phyloP scores from a whole-genome alignment of 2,329 filamentous ascomycete species.

The Aureobasidium mangrovei region DNA sequence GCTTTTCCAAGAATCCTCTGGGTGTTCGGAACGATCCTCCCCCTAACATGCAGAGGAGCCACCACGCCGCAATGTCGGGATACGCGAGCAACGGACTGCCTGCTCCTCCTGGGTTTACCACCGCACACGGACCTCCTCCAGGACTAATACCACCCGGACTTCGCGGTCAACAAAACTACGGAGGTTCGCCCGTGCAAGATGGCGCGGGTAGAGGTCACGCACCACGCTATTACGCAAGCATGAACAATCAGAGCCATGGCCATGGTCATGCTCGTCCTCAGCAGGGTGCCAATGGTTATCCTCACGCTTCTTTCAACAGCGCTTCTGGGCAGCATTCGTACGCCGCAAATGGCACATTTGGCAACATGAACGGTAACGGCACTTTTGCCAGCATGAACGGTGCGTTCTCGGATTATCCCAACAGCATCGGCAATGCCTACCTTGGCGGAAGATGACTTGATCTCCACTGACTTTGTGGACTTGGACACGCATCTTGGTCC shows the following conservation, averaged over 20 bases:
- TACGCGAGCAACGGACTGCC: conserved; percentile 54
- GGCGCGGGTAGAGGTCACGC: neutral
- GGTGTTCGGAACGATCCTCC: conserved; percentile 70
- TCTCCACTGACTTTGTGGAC: no score
- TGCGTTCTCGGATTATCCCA: neutral
- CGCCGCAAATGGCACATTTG: no score
- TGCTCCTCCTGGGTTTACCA: conserved; percentile 51
- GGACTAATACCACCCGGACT: conserved; percentile 58
- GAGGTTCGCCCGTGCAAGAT: neutral
- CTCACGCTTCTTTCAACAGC: neutral
- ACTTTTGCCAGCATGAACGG: conserved; percentile 5
- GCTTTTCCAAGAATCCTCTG: conserved; percentile 94
- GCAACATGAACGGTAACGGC: no score
- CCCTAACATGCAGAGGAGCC: conserved; percentile 41
- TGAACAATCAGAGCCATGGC: neutral
- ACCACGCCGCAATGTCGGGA: conserved; percentile 45
- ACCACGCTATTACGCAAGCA: neutral
- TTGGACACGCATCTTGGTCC: no score
- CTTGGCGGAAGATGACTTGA: neutral
- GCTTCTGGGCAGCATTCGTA: neutral
- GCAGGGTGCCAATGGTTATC: neutral
- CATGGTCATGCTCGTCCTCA: neutral
- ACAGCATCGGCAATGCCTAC: neutral
- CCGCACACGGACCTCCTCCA: conserved; percentile 58
- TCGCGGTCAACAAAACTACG: conserved; percentile 32